Evolutionary conservation across 148 eudicot species (phyloP), one percentile per base, ranked within the genome.

Genomic region (Euryodendron excelsum): DNA sequence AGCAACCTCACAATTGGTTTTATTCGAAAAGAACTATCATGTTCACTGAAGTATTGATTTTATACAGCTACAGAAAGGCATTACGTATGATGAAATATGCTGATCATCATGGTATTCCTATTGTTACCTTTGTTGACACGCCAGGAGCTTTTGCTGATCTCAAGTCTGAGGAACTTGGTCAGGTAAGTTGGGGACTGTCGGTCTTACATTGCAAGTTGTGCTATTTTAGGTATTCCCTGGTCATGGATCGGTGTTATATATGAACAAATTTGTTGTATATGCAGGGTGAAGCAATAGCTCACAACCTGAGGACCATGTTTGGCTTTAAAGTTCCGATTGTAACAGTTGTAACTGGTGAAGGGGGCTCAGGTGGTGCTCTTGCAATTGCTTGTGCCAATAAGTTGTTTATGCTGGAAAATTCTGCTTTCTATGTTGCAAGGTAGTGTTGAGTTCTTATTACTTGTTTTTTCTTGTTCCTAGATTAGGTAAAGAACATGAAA

Each of bases 131-230:
- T 62, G 41, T 85, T 14, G 87, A 85, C 80, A 85, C 87, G 1
- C 87, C 87, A 27, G 87, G 87, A 34, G 87, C 87, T n/a, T 85
- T 69, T 82, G 85, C 87, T 71, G 87, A 85, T 65, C 45, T 85
- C 27, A 82, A 76, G 39, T 85, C 87, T 23, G 87, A 85, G 78
- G 82, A 81, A 58, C 76, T 81, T 39, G 85, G 85, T 52, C 87
- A 85, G 71, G 87, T 79, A 55, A n/a, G 69, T 50, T 0, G 41
- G 12, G 41, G 55, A 71, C 37, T 37, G 37, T 44, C 27, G 0
- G 44, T 58, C 5, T 77, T 33, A 25, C n/a, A 25, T 17, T 11
- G 28, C 72, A n/a, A 67, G 14, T 37, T 67, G 11, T 67, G 50
- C 72, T 25, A 41, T 67, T 45, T 20, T 39, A 63, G 65, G 17